A percentile compares a stretch with the other conserved stretches of the same genome.
Evolutionary conservation across 2,329 filamentous ascomycete genomes (phyloP).

Genomic region (Didymella arachidicola): DNA sequence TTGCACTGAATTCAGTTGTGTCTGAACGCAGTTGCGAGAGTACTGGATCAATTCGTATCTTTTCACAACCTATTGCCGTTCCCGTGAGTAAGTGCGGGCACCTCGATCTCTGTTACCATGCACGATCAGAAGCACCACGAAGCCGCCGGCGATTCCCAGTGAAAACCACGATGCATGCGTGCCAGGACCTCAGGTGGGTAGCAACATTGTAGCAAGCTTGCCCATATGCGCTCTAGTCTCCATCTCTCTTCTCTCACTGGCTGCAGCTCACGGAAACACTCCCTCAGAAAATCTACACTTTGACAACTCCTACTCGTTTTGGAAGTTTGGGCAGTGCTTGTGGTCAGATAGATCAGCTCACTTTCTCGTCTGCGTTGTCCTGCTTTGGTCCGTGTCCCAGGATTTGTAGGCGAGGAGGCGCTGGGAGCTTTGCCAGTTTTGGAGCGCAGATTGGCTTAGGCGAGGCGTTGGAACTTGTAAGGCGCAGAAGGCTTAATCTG

Average conservation of each 20-base stretch:
- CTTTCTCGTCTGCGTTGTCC: not conserved
- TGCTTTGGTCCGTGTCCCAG: not conserved
- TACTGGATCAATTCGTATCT: not conserved
- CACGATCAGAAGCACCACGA: not conserved
- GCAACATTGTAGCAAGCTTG: constrained; percentile 16
- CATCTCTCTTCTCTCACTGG: constrained; percentile 11
- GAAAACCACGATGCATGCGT: not conserved
- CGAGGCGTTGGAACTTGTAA: not conserved
- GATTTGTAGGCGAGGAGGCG: not conserved
- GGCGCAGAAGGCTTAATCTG: not conserved
- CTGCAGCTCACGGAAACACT: constrained; percentile 7
- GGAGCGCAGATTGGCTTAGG: not conserved
- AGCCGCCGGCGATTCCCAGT: not conserved
- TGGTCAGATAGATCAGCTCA: not conserved
- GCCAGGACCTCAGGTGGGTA: not conserved
- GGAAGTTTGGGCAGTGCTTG: not conserved
- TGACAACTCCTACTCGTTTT: constrained; percentile 7
- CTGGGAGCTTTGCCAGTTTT: not conserved
- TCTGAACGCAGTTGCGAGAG: not conserved
- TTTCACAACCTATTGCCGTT: not conserved
- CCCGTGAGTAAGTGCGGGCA: not conserved
- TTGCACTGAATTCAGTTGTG: not conserved
- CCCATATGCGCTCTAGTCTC: constrained; percentile 12
- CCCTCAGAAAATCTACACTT: constrained; percentile 10
- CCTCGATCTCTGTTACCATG: not conserved